Conservation (phyloP, 371 early-diverging fungal species). For the Haplosporangium sp. region DNA sequence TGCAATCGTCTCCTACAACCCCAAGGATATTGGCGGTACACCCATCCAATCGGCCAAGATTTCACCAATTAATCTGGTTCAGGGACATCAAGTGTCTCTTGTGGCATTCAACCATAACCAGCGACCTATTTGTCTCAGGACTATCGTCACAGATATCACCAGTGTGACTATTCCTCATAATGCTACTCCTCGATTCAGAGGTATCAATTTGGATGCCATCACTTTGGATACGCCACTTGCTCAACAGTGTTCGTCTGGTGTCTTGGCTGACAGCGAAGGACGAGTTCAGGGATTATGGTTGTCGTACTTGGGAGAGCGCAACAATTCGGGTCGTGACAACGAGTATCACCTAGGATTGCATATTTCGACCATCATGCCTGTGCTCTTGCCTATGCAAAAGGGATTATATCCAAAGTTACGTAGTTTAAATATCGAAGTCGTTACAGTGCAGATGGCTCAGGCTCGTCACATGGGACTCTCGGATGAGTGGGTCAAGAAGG, state of each 20-base stretch:
- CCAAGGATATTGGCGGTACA: slow-evolving; percentile 77
- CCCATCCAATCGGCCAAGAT: slow-evolving; percentile 75
- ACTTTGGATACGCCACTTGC: slow-evolving; percentile 89
- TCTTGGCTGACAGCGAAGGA: slow-evolving; percentile 81
- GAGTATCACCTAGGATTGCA: slow-evolving; percentile 85
- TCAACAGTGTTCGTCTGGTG: slow-evolving; percentile 86
- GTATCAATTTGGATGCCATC: slow-evolving; percentile 85
- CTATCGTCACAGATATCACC: slow-evolving; percentile 83
- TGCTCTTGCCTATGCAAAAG: slow-evolving; percentile 62
- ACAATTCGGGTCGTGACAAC: slow-evolving; percentile 73
- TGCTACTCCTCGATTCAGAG: slow-evolving; percentile 85
- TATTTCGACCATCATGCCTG: slow-evolving; percentile 66
- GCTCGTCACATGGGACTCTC: slow-evolving; percentile 84
- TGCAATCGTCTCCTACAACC: slow-evolving; percentile 81
- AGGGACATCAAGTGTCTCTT: slow-evolving; percentile 74
- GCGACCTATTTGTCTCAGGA: slow-evolving; percentile 77
- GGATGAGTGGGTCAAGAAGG: slow-evolving; percentile 77
- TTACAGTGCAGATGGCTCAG: slow-evolving; percentile 81
- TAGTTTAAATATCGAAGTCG: slow-evolving; percentile 79
- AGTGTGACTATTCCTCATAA: slow-evolving; percentile 85
- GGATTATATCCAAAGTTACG: slow-evolving; percentile 63
- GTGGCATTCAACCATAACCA: slow-evolving; percentile 87
- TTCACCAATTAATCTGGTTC: slow-evolving; percentile 68
- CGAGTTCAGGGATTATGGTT: slow-evolving; percentile 89
- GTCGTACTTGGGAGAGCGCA: slow-evolving; percentile 83